Evolutionary conservation across 345 rosid species (phyloP).

Genomic region (Syzygium aromaticum): DNA sequence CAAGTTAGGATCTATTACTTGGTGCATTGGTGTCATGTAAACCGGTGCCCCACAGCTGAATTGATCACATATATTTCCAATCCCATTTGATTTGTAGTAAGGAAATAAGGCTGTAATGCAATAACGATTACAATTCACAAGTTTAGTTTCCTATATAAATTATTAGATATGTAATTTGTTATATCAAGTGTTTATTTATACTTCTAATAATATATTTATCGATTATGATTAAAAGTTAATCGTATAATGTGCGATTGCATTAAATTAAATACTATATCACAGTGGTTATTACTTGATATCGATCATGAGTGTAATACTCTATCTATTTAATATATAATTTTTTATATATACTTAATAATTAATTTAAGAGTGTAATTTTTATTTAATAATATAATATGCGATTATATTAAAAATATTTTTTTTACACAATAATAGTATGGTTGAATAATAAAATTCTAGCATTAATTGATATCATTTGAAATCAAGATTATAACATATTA

Average conservation of each 20-base stretch:
- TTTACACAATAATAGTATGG: neutral
- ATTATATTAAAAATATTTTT: no score
- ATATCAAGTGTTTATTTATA: neutral
- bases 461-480: no score
- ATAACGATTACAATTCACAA: neutral
- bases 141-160: neutral
- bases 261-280: neutral
- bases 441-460: neutral
- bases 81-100: neutral
- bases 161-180: neutral
- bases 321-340: no score
- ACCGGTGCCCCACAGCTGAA: accelerated
- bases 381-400: no score
- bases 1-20: neutral
- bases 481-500: no score
- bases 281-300: neutral
- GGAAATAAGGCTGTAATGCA: neutral
- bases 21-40: neutral
- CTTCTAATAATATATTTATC: neutral
- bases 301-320: neutral
- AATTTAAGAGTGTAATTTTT: no score
- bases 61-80: neutral
- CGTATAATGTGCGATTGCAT: neutral
- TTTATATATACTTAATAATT: no score
- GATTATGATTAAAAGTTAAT: neutral